Percentiles rank a stretch among this genome's conserved stretches.
Conservation (phyloP, 257 asterid genomes). For the Plectranthus barbatus region DNA sequence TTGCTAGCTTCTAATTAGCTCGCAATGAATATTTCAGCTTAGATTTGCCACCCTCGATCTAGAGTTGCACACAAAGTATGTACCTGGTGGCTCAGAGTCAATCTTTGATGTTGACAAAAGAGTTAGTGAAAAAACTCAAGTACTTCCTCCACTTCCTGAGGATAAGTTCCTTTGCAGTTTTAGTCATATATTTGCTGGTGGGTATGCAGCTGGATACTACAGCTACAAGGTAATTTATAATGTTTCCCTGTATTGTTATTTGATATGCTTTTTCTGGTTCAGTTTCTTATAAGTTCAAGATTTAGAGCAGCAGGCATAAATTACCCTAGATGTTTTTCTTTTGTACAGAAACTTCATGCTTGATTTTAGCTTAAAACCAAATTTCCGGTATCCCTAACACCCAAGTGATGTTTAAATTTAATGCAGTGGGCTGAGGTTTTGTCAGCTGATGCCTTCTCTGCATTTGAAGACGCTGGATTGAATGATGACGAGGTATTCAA, state of each 20-base stretch:
- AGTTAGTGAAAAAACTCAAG: slow-evolving; percentile 65
- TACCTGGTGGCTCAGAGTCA: slow-evolving; percentile 82
- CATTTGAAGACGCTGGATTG: slow-evolving; percentile 90
- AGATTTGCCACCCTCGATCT: slow-evolving; percentile 78
- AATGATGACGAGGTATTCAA: slow-evolving; percentile 62
- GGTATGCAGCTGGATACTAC: slow-evolving; percentile 98
- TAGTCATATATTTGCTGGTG: slow-evolving; percentile 93
- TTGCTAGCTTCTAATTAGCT: neutral
- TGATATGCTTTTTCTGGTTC: neutral
- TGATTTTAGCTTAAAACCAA: neutral
- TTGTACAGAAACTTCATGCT: neutral
- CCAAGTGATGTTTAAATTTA: slow-evolving; percentile 10
- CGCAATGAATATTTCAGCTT: slow-evolving; percentile 47
- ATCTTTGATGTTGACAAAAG: slow-evolving; percentile 72
- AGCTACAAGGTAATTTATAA: slow-evolving; percentile 73
- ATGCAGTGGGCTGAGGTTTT: slow-evolving; percentile 99
- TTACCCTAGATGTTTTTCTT: neutral
- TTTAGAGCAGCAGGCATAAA: neutral
- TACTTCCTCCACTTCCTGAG: slow-evolving; percentile 80
- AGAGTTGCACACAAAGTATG: slow-evolving; percentile 71
- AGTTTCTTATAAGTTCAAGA: neutral
- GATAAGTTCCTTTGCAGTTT: slow-evolving; percentile 88
- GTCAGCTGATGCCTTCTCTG: slow-evolving; percentile 99
- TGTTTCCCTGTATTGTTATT: neutral
- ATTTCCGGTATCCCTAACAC: neutral